Percentiles rank a stretch among this genome's conserved stretches.
phyloP scores from a whole-genome alignment of 768 basidiomycete species.

The Rhizopogon salebrosus region DNA sequence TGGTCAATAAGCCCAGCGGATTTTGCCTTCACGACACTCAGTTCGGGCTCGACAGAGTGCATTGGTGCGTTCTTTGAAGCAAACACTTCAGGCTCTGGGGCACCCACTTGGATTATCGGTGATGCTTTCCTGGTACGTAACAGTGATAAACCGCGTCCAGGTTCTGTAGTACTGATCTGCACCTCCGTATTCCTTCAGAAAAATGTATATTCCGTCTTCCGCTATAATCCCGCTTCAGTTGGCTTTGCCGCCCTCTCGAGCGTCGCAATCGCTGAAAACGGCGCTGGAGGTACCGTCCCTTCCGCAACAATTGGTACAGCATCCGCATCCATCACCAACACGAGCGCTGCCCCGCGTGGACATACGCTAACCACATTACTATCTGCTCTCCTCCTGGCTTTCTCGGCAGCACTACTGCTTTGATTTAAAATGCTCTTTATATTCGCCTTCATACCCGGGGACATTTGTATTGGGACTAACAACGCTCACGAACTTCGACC shows the following conservation, averaged over 20 bases:
- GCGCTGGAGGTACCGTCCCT: conserved; percentile 36
- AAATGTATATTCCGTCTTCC: conserved; percentile 55
- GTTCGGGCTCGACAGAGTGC: conserved; percentile 36
- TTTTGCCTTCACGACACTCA: conserved; percentile 37
- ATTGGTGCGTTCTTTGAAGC: conserved; percentile 50
- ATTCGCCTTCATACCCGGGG: neutral
- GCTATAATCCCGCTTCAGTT: conserved; percentile 42
- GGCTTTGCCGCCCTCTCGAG: conserved; percentile 46
- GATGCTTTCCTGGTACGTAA: conserved; percentile 39
- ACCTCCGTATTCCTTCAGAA: conserved; percentile 24
- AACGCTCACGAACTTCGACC: neutral
- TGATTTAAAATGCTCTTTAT: neutral
- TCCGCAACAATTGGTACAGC: conserved; percentile 53
- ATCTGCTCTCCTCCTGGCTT: neutral
- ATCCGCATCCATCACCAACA: conserved; percentile 38
- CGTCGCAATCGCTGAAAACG: conserved; percentile 19
- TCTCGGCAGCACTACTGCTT: neutral
- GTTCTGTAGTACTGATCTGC: neutral
- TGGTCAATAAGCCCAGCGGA: conserved; percentile 48
- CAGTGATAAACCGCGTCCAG: neutral
- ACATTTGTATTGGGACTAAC: neutral
- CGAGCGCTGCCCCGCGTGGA: conserved; percentile 2
- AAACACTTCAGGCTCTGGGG: conserved; percentile 24
- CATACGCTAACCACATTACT: neutral
- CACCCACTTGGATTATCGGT: conserved; percentile 47